A percentile compares a stretch with the other conserved stretches of the same genome.
These are phyloP conservation scores for Phytomonas serpens DNA, from an alignment of 208 protist genomes.

Conservation along the genomic window DNA sequence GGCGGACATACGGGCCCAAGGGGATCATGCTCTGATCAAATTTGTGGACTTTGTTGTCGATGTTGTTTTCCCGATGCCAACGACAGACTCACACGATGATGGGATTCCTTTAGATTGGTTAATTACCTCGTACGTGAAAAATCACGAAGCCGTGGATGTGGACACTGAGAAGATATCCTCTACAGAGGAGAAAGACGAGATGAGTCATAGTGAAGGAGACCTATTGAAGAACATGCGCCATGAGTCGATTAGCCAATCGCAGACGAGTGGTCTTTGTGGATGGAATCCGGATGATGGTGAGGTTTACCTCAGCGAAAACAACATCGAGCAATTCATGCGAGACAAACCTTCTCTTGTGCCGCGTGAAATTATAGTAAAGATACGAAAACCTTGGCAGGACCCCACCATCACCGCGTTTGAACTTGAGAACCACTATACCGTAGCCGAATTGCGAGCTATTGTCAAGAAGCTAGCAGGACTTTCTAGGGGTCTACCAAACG, in stretches of 20 bases:
- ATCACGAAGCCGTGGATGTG: conserved; percentile 47
- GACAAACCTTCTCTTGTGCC: conserved; percentile 56
- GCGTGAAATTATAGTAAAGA: conserved; percentile 35
- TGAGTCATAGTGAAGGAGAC: background rate
- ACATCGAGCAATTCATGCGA: conserved; percentile 60
- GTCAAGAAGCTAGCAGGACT: conserved; percentile 12
- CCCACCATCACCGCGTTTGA: conserved; percentile 63
- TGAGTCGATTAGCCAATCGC: background rate
- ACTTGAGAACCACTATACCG: conserved; percentile 72
- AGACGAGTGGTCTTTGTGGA: conserved; percentile 11
- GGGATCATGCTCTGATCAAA: conserved; percentile 18
- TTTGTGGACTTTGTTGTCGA: conserved; percentile 79
- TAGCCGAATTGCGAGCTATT: conserved; percentile 37
- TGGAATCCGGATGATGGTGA: conserved; percentile 35
- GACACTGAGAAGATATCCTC: conserved; percentile 16
- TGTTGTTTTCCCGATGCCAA: conserved; percentile 58
- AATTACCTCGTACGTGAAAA: conserved; percentile 61
- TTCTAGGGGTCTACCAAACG: background rate
- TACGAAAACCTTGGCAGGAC: conserved; percentile 35
- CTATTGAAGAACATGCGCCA: background rate
- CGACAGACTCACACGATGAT: background rate
- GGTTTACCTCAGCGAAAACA: conserved; percentile 62
- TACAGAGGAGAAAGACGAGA: conserved; percentile 4
- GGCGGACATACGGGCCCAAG: background rate
- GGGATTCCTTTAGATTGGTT: conserved; percentile 55